These are phyloP conservation scores for Thielaviopsis populi DNA, from an alignment of 2,329 filamentous ascomycete species.

Conservation along the genomic window DNA sequence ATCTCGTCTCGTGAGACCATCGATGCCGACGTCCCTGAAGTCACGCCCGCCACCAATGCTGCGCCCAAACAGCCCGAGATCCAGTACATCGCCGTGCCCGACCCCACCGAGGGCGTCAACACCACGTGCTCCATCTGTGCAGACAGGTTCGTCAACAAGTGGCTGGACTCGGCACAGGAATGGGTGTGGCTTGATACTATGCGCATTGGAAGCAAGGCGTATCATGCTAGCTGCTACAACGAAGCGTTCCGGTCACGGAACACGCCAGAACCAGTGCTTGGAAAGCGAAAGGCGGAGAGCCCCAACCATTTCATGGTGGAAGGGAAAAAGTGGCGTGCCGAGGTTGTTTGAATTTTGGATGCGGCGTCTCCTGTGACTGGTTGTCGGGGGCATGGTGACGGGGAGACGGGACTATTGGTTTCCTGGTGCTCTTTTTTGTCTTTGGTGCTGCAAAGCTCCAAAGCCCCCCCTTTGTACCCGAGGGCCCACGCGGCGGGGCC, in stretches of 20 bases:
- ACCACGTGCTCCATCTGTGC: constrained; percentile 86
- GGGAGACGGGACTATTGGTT: background rate
- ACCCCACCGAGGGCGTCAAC: constrained; percentile 58
- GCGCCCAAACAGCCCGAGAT: constrained; percentile 38
- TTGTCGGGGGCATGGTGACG: background rate
- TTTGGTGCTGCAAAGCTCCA: background rate
- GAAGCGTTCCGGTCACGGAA: constrained; percentile 59
- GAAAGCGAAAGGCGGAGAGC: constrained; percentile 54
- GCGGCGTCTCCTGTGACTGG: background rate
- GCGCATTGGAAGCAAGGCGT: constrained; percentile 62
- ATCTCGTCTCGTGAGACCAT: constrained; percentile 68
- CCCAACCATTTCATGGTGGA: constrained; percentile 11
- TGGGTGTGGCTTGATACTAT: constrained; percentile 93
- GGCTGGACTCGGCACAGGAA: constrained; percentile 84
- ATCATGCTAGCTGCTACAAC: constrained; percentile 77
- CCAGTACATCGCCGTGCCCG: constrained; percentile 70
- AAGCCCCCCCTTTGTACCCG: background rate
- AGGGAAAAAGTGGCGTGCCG: constrained; percentile 17
- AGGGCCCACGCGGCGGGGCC: background rate
- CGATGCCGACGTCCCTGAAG: constrained; percentile 40
- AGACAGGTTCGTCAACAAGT: constrained; percentile 83
- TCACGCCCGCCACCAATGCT: constrained; percentile 26
- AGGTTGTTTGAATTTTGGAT: constrained; percentile 10
- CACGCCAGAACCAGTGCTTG: constrained; percentile 42
- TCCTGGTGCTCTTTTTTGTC: background rate